These are phyloP conservation scores for Candida coleopterorum DNA, from an alignment of 805 yeast genomes.

Conservation along the genomic window DNA sequence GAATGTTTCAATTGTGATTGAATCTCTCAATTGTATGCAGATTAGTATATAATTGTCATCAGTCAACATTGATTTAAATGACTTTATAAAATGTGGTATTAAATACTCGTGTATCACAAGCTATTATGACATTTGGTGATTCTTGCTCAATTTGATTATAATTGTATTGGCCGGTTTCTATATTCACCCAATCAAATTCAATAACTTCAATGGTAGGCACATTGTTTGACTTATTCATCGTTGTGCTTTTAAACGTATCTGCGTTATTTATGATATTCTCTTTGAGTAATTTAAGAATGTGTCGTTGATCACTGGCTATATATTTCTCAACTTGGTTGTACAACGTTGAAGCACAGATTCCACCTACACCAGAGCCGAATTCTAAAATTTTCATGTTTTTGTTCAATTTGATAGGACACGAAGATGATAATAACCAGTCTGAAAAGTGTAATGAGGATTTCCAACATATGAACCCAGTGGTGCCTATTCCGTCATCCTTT, in stretches of 20 bases:
- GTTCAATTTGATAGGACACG: conserved; percentile 22
- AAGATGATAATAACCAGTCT: conserved; percentile 46
- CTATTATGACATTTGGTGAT: conserved; percentile 46
- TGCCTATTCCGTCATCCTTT: conserved; percentile 27
- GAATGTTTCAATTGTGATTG: conserved; percentile 45
- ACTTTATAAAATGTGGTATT: conserved; percentile 43
- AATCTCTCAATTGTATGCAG: conserved; percentile 50
- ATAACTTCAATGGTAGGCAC: conserved; percentile 34
- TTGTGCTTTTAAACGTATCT: neutral
- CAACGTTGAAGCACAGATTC: conserved; percentile 40
- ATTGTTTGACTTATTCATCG: conserved; percentile 3
- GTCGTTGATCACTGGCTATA: conserved; percentile 57
- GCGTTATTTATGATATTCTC: conserved; percentile 42
- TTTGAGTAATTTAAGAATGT: conserved; percentile 45
- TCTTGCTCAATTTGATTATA: conserved; percentile 12
- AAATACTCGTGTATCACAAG: conserved; percentile 61
- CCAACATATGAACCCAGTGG: conserved; percentile 67
- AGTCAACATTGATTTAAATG: conserved; percentile 35
- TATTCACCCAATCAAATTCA: conserved; percentile 60
- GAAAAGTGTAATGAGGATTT: conserved; percentile 42
- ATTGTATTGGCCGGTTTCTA: conserved; percentile 28
- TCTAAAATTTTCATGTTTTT: conserved; percentile 38
- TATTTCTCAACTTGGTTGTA: conserved; percentile 31
- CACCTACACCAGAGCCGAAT: conserved; percentile 60
- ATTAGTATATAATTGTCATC: conserved; percentile 37